phyloP scores from a whole-genome alignment of 1,284 basidiomycete genomes.

The Butyriboletus appendiculatus region DNA sequence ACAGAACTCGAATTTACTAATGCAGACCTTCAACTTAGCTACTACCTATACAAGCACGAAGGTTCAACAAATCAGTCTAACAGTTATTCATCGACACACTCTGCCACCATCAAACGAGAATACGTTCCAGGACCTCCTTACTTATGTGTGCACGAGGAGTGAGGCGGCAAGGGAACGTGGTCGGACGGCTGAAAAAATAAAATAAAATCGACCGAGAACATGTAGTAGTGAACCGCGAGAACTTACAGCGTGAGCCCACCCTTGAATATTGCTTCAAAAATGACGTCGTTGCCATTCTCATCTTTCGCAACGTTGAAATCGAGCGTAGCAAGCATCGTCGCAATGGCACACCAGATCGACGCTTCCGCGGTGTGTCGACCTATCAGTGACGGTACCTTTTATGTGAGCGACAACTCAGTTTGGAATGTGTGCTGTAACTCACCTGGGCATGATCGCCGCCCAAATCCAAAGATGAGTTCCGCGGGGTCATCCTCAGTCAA shows the following conservation, averaged over 20 bases:
- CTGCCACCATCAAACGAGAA: not conserved
- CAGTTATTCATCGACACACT: not conserved
- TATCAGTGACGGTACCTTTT: not conserved
- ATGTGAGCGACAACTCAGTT: not conserved
- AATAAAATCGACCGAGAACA: not conserved
- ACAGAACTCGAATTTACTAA: too few species aligned
- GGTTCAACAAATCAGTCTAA: not conserved
- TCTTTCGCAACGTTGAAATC: constrained; percentile 12
- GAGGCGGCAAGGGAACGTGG: not conserved
- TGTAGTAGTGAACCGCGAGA: not conserved
- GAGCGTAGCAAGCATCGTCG: constrained; percentile 17
- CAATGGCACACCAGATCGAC: constrained; percentile 16
- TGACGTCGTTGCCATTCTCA: constrained; percentile 3
- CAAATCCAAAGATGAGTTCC: constrained; percentile 19
- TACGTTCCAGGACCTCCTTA: not conserved
- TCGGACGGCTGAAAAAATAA: not conserved
- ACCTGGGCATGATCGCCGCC: constrained; percentile 22
- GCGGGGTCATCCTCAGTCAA: constrained; percentile 13
- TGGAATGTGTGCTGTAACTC: not conserved
- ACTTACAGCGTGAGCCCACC: constrained; percentile 4
- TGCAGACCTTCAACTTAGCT: too few species aligned
- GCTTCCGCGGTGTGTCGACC: constrained; percentile 16
- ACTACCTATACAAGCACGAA: not conserved
- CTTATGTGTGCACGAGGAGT: not conserved
- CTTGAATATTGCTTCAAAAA: not conserved